Conservation (phyloP, 257 asterid genomes). For the Cynanchum wilfordii region DNA sequence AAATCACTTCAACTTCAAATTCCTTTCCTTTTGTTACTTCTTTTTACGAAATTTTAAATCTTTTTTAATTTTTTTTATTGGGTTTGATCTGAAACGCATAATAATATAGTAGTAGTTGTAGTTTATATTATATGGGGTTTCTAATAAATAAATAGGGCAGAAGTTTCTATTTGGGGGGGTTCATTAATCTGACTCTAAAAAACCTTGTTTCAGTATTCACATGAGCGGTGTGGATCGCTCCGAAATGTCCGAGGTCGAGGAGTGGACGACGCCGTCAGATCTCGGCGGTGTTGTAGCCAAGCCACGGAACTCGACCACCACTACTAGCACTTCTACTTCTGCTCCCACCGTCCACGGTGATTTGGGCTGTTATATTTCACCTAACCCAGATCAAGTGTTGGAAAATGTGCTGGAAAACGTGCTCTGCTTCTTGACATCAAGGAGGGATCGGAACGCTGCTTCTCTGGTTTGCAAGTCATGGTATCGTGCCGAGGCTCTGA, state of each 20-base stretch:
- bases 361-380: slow-evolving; percentile 14
- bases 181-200: slow-evolving; percentile 21
- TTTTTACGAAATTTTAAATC: neutral
- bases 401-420: slow-evolving; percentile 51
- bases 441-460: slow-evolving; percentile 49
- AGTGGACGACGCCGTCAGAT: slow-evolving; percentile 28
- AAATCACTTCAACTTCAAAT: slow-evolving; percentile 13
- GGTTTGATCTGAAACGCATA: slow-evolving; percentile 13
- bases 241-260: slow-evolving; percentile 44
- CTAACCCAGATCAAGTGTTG: slow-evolving; percentile 40
- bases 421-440: slow-evolving; percentile 40
- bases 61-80: too few relatives aligned
- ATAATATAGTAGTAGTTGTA: neutral
- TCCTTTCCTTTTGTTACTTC: neutral
- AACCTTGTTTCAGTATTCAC: slow-evolving; percentile 9
- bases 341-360: slow-evolving; percentile 12
- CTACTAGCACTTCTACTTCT: slow-evolving; percentile 9
- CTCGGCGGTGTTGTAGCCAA: slow-evolving; percentile 18
- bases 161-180: slow-evolving; percentile 6
- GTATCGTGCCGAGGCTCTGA: slow-evolving; percentile 43
- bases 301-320: slow-evolving; percentile 18
- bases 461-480: slow-evolving; percentile 50
- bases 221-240: slow-evolving; percentile 39
- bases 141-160: slow-evolving; percentile 3
- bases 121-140: neutral